A percentile compares a stretch with the other conserved stretches of the same genome.
These are phyloP conservation scores for Colletotrichum sp. DNA, from an alignment of 2,329 filamentous ascomycete genomes.

Conservation along the genomic window DNA sequence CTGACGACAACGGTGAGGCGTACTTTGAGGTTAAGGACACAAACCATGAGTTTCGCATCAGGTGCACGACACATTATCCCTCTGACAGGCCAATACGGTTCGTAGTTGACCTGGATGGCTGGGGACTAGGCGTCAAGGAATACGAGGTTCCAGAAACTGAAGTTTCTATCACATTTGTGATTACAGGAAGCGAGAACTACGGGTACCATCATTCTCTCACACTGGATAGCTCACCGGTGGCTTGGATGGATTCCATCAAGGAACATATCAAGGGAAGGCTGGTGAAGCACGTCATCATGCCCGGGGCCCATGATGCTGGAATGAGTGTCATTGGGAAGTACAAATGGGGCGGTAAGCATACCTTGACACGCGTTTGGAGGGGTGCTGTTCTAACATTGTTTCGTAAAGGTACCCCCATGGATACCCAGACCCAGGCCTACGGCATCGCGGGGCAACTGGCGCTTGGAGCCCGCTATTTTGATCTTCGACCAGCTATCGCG, in stretches of 20 bases:
- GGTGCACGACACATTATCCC: slow-evolving; percentile 33
- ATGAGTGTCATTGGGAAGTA: slow-evolving; percentile 42
- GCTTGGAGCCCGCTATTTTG: slow-evolving; percentile 51
- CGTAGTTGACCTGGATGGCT: slow-evolving; percentile 32
- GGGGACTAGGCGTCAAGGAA: slow-evolving; percentile 37
- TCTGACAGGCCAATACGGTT: slow-evolving; percentile 28
- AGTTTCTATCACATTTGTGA: slow-evolving; percentile 35
- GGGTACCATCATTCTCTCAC: slow-evolving; percentile 35
- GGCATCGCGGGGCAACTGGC: slow-evolving; percentile 49
- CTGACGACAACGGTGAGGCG: slow-evolving; percentile 34
- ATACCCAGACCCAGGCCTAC: slow-evolving; percentile 50
- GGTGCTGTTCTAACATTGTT: slow-evolving; percentile 23
- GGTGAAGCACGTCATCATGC: slow-evolving; percentile 50
- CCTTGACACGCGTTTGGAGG: fast-evolving
- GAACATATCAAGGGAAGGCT: slow-evolving; percentile 39
- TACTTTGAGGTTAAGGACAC: slow-evolving; percentile 35
- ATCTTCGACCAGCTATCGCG: slow-evolving; percentile 45
- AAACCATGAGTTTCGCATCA: slow-evolving; percentile 32
- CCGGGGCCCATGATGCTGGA: slow-evolving; percentile 53
- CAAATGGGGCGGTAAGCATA: neutral
- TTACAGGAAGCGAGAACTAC: slow-evolving; percentile 36
- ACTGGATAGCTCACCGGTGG: slow-evolving; percentile 24
- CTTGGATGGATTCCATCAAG: slow-evolving; percentile 38
- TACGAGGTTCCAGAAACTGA: slow-evolving; percentile 34
- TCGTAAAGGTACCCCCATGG: slow-evolving; percentile 37